Evolutionary conservation across 83 land plant species (phyloP).

Genomic region (Picea abies): DNA sequence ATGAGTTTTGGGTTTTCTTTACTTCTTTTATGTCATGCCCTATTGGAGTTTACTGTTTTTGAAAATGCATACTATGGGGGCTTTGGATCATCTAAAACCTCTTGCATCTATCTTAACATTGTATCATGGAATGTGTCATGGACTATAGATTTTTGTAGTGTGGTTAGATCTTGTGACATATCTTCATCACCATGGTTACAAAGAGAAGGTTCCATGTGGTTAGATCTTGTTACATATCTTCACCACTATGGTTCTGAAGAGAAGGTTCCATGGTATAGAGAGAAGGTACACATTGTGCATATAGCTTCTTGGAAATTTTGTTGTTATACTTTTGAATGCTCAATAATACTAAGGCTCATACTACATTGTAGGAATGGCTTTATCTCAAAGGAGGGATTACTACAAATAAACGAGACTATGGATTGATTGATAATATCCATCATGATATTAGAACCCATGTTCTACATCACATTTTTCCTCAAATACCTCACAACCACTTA

Average conservation of each 20-base stretch:
- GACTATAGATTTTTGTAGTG: too few relatives aligned
- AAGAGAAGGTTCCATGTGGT: conserved; percentile 40
- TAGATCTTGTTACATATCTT: conserved; percentile 87
- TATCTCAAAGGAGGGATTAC: conserved; percentile 88
- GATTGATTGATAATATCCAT: conserved; percentile 76
- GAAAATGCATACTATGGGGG: neutral
- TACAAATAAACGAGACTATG: conserved; percentile 84
- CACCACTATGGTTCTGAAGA: conserved; percentile 93
- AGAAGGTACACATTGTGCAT: conserved; percentile 49
- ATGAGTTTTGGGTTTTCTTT: too few relatives aligned
- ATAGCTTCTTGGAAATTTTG: neutral
- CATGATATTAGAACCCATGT: conserved; percentile 45
- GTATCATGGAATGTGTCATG: too few relatives aligned
- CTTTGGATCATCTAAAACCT: conserved; percentile 4
- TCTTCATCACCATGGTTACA: too few relatives aligned
- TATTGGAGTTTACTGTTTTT: neutral
- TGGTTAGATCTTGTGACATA: too few relatives aligned
- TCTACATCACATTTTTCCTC: conserved; percentile 94
- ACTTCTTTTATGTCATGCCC: too few relatives aligned
- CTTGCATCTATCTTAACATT: too few relatives aligned
- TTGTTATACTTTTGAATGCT: neutral
- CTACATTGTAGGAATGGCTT: conserved; percentile 70
- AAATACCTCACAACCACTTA: conserved; percentile 92
- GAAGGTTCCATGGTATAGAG: conserved; percentile 97
- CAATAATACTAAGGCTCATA: neutral